phyloP scores from a whole-genome alignment of 345 rosid species.

The Lepidium didymum region DNA sequence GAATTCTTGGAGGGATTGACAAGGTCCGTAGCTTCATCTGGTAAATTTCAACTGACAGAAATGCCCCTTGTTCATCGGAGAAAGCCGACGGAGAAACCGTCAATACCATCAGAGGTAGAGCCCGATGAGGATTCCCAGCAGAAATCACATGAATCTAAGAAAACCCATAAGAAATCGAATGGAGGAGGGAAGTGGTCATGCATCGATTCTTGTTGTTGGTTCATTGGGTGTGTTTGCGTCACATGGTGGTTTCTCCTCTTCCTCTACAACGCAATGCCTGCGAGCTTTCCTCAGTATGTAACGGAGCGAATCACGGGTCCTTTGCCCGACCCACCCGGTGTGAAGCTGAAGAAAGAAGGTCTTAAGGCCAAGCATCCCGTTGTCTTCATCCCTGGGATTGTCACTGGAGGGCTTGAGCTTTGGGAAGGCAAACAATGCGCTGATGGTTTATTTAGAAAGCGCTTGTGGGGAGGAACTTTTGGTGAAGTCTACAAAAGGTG shows the following conservation, averaged over 20 bases:
- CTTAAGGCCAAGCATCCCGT: conserved; percentile 75
- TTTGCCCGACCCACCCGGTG: conserved; percentile 84
- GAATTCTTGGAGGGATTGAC: background rate
- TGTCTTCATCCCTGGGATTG: conserved; percentile 92
- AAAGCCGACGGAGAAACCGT: conserved; percentile 22
- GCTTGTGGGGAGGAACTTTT: conserved; percentile 99
- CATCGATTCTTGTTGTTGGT: conserved; percentile 84
- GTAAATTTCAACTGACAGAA: background rate
- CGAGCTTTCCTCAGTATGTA: conserved; percentile 75
- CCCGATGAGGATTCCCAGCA: conserved; percentile 7
- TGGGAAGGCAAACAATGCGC: conserved; percentile 96
- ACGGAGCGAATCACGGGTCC: conserved; percentile 98
- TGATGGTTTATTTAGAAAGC: conserved; percentile 82
- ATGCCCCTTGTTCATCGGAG: conserved; percentile 27
- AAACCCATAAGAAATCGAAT: conserved; percentile 17
- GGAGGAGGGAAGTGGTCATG: conserved; percentile 59
- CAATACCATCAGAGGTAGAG: background rate
- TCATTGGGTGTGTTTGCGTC: conserved; percentile 71
- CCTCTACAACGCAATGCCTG: conserved; percentile 81
- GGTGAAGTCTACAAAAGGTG: conserved; percentile 95
- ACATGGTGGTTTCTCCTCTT: conserved; percentile 89
- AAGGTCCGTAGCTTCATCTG: background rate
- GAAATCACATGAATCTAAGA: conserved; percentile 15
- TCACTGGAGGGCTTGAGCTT: conserved; percentile 88
- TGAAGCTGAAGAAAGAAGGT: conserved; percentile 80